Conservation (phyloP, 495 filamentous ascomycete species). For the Podospora pseudoanserina region DNA sequence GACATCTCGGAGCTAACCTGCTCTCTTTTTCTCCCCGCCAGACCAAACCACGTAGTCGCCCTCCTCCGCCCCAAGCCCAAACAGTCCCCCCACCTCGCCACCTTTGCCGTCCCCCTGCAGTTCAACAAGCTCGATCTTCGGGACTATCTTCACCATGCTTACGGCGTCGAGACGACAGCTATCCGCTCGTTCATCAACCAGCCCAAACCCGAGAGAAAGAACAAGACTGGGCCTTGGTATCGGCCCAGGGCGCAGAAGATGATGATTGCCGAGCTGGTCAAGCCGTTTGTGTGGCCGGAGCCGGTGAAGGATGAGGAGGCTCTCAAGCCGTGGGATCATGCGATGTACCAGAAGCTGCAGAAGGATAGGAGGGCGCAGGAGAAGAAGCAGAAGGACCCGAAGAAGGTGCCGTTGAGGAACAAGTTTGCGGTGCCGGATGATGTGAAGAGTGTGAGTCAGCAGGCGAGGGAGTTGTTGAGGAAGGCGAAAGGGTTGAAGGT, state of each 20-base stretch:
- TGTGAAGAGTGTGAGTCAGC: constrained; percentile 27
- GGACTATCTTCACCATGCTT: constrained; percentile 79
- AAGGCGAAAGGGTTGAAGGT: constrained; percentile 39
- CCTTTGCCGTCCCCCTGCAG: constrained; percentile 78
- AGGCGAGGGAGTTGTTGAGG: constrained; percentile 33
- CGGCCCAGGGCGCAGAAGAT: constrained; percentile 71
- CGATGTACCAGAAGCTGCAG: constrained; percentile 25
- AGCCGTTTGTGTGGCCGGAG: constrained; percentile 82
- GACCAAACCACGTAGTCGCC: constrained; percentile 73
- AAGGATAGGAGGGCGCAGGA: constrained; percentile 43
- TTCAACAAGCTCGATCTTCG: constrained; percentile 90
- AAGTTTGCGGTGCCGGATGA: constrained; percentile 17
- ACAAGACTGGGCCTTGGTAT: constrained; percentile 42
- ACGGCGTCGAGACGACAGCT: constrained; percentile 61
- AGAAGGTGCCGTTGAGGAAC: constrained; percentile 27
- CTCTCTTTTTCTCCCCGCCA: constrained; percentile 31
- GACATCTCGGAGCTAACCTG: neutral
- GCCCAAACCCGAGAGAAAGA: constrained; percentile 53
- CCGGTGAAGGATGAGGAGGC: constrained; percentile 51
- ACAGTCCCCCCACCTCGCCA: constrained; percentile 71
- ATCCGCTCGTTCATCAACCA: constrained; percentile 79
- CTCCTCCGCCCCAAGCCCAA: constrained; percentile 64
- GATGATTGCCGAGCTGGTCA: constrained; percentile 82
- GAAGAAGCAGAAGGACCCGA: constrained; percentile 33
- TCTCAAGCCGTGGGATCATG: constrained; percentile 29